Evolutionary conservation across 352 stramenopile genomes (phyloP).

Genomic region (Phytophthora sojae): DNA sequence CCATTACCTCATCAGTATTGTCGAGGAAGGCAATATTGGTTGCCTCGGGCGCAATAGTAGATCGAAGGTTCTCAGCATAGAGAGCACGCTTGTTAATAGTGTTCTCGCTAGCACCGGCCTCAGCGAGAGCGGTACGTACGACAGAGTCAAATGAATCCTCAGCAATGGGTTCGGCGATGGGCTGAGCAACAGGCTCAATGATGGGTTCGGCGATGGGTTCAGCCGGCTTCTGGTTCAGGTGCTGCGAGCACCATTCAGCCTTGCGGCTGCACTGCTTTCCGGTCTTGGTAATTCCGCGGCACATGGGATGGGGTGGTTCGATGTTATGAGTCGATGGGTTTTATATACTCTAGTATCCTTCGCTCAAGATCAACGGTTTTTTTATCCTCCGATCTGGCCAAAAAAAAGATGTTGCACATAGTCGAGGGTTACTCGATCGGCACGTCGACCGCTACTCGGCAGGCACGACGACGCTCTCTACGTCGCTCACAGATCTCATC

Average conservation of each 20-base stretch:
- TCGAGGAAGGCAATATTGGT: no score
- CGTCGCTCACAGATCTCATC: neutral
- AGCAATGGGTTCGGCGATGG: neutral
- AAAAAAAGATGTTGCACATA: neutral
- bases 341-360: neutral
- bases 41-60: no score
- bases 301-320: neutral
- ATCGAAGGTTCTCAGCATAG: no score
- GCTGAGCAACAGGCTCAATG: neutral
- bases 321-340: neutral
- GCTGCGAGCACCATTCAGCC: conserved; percentile 2
- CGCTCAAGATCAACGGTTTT: neutral
- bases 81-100: no score
- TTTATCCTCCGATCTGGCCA: neutral
- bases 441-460: no score
- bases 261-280: neutral
- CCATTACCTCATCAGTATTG: no score
- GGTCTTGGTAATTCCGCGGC: neutral
- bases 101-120: no score
- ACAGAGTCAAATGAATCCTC: no score
- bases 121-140: no score
- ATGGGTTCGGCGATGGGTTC: neutral
- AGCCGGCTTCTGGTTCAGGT: neutral
- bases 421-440: neutral
- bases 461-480: neutral